phyloP scores from a whole-genome alignment of 345 rosid genomes.

The Rhizophora mangle region DNA sequence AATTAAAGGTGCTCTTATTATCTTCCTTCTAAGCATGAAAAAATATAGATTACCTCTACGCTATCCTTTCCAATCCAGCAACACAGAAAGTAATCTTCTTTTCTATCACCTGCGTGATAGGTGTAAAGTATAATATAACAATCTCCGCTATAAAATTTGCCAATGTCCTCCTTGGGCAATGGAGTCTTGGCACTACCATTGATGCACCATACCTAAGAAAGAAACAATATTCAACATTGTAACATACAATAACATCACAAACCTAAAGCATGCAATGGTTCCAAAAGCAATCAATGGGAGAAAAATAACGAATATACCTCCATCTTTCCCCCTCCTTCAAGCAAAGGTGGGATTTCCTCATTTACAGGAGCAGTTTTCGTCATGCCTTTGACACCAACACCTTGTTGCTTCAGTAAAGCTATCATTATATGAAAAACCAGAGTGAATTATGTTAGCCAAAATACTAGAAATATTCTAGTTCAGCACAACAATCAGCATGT shows the following conservation, averaged over 20 bases:
- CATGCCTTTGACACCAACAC: slow-evolving; percentile 80
- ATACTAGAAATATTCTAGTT: slow-evolving; percentile 7
- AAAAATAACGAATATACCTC: slow-evolving; percentile 56
- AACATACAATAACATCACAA: background rate
- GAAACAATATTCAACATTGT: slow-evolving; percentile 13
- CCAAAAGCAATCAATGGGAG: slow-evolving; percentile 13
- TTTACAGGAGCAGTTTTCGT: slow-evolving; percentile 63
- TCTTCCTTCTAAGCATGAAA: background rate
- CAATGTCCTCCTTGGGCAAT: slow-evolving; percentile 72
- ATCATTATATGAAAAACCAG: slow-evolving; percentile 24
- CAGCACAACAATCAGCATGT: slow-evolving; percentile 12
- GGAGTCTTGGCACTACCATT: slow-evolving; percentile 75
- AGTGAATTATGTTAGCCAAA: slow-evolving; percentile 19
- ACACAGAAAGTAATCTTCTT: slow-evolving; percentile 90
- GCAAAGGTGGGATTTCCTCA: slow-evolving; percentile 94
- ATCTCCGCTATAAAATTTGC: slow-evolving; percentile 92
- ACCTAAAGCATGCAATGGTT: slow-evolving; percentile 6
- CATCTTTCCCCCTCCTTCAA: slow-evolving; percentile 93
- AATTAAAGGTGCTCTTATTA: background rate
- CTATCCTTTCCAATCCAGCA: slow-evolving; percentile 93
- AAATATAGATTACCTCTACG: slow-evolving; percentile 60
- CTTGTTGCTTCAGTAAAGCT: slow-evolving; percentile 98
- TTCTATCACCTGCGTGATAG: slow-evolving; percentile 91
- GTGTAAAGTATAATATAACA: slow-evolving; percentile 89
- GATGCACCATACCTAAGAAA: slow-evolving; percentile 79